Evolutionary conservation across 306 rosid genomes (phyloP).

Genomic region (Quercus alba): DNA sequence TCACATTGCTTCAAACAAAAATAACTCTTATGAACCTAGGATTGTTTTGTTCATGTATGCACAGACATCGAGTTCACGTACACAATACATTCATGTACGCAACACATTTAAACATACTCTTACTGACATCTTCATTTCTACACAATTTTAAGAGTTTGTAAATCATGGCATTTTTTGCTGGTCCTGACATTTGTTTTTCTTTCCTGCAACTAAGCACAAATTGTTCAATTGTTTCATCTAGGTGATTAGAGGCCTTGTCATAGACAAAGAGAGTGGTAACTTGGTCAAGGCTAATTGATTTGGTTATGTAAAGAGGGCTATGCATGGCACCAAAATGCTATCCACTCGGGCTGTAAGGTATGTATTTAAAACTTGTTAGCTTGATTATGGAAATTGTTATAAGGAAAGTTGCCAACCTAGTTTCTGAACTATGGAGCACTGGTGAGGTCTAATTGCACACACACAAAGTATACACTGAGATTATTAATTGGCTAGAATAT

Average conservation of each 20-base stretch:
- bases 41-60: no score
- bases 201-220: slow-evolving; percentile 12
- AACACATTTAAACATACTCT: no score
- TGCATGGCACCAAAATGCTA: slow-evolving; percentile 93
- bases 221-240: slow-evolving; percentile 30
- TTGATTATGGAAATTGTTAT: slow-evolving; percentile 3
- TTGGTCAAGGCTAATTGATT: slow-evolving; percentile 96
- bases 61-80: no score
- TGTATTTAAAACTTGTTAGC: slow-evolving; percentile 19
- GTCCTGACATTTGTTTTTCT: slow-evolving; percentile 1
- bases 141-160: slow-evolving; percentile 6
- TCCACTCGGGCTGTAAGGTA: slow-evolving; percentile 91
- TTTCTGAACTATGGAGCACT: slow-evolving; percentile 18
- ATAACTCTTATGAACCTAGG: no score
- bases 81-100: no score
- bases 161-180: slow-evolving; percentile 8
- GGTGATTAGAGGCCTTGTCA: slow-evolving; percentile 99
- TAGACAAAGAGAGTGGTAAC: slow-evolving; percentile 94
- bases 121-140: slow-evolving; percentile 26
- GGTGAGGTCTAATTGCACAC: not conserved
- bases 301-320: slow-evolving; percentile 90
- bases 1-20: no score
- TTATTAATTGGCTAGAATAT: not conserved
- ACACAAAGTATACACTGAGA: slow-evolving; percentile 1
- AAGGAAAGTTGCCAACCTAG: not conserved